A percentile compares a stretch with the other conserved stretches of the same genome.
Evolutionary conservation across 345 rosid species (phyloP).

Genomic region (Draba incana): DNA sequence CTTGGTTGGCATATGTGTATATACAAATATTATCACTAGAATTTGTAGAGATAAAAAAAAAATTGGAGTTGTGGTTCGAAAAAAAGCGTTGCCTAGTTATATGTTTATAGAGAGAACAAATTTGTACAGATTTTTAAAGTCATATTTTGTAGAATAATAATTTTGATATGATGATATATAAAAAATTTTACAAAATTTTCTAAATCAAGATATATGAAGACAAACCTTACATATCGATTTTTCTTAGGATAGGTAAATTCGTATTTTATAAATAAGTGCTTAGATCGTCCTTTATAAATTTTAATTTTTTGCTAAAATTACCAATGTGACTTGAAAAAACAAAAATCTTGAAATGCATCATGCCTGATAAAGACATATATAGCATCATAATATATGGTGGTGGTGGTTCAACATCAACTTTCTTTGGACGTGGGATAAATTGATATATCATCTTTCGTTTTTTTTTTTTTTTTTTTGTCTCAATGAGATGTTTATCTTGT

Average conservation of each 20-base stretch:
- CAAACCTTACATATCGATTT: neutral
- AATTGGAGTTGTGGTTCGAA: neutral
- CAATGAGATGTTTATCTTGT: slow-evolving; percentile 17
- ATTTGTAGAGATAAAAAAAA: too few species aligned
- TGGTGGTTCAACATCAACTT: slow-evolving; percentile 22
- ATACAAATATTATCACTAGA: too few species aligned
- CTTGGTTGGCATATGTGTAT: too few species aligned
- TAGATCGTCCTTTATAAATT: neutral
- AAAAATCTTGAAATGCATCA: neutral
- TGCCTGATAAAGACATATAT: slow-evolving; percentile 20
- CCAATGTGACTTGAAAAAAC: neutral
- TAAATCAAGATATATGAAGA: slow-evolving; percentile 5
- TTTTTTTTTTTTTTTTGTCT: too few species aligned
- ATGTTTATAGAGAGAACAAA: neutral
- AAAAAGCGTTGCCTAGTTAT: neutral
- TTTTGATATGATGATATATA: neutral
- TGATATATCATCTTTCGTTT: neutral
- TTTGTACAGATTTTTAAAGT: too few species aligned
- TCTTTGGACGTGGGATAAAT: slow-evolving; percentile 29
- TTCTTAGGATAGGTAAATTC: too few species aligned
- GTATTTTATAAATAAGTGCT: neutral
- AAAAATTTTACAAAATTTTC: neutral
- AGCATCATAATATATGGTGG: slow-evolving; percentile 12
- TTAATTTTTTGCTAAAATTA: neutral
- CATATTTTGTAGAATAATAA: neutral